Evolutionary conservation across 176 grass and related monocot species (phyloP).

Genomic region (Phyllostachys edulis): DNA sequence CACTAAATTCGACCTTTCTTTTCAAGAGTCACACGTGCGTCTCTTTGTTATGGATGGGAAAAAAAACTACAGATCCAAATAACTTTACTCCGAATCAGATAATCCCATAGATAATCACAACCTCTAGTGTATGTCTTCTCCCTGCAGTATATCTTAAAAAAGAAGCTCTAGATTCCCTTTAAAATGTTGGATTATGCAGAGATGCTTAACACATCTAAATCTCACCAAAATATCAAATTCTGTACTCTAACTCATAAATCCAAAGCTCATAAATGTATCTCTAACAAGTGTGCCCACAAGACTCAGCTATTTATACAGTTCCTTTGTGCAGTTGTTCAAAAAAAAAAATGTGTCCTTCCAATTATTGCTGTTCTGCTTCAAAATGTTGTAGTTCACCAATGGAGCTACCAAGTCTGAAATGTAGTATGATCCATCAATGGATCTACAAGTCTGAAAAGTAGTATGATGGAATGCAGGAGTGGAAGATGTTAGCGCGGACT

Average conservation of each 20-base stretch:
- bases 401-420: not conserved
- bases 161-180: not conserved
- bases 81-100: not conserved
- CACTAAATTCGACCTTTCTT: not conserved
- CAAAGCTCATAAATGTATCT: slow-evolving; percentile 1
- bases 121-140: not conserved
- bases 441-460: slow-evolving; percentile 31
- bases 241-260: not conserved
- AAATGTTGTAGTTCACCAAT: not conserved
- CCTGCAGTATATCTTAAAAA: not conserved
- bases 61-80: slow-evolving; percentile 9
- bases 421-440: not conserved
- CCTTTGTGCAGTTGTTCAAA: not conserved
- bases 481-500: slow-evolving; percentile 71
- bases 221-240: not conserved
- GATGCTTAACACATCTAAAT: not conserved
- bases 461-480: slow-evolving; percentile 55
- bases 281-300: not conserved
- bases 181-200: not conserved
- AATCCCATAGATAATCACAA: not conserved
- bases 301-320: not conserved
- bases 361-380: not conserved
- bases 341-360: not conserved
- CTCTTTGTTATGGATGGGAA: not conserved
- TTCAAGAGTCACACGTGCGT: not conserved